Base-by-base conservation (phyloP, 495 filamentous ascomycete genomes). In the Penicillium cinerascens region DNA sequence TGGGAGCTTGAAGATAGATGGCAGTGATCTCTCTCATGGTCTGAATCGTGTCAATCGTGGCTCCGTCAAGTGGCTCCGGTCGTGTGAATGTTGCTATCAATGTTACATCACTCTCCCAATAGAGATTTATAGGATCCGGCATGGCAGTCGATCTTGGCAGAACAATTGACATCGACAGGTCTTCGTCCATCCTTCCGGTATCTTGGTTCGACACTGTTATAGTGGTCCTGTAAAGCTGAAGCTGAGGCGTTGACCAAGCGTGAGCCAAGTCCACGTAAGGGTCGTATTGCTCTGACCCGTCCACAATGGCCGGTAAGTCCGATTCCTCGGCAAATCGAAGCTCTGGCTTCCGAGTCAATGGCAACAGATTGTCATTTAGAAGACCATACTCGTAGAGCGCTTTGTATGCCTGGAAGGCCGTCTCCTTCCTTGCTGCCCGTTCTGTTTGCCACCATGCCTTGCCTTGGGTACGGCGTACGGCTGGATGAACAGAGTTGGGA, bases 321-420 rank as follows among this genome's bases (percentile, higher is more conserved):
- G 2, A 21, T 10, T 54, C 29, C 7, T 64, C 51, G 3, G 49
- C 44, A 13, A 48, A 39, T 2, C 42, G 44, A 4, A 66, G 51
- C 23, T 67, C 66, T 5, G 58, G 50, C 25, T 63, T 68, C 10
- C 60, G 49, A 1, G 59, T 66, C 44, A 70, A 27, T 1, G 93
- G 92, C 48, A 96, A 72, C 1, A 97, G 74, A 55, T 95, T 82
- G 38, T 95, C 80, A 44, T 91, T 90, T 18, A 97, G 68, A 20
- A 95, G 71, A 0, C 86, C 85, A 37, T 80, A 84, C 29, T 81
- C 51, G 60, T 91, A 83, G 0, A 98, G 76, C 2, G 76, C 77
- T 22, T 78, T 68, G 61, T 92, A 96, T 11, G 91, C 88, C 59
- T 89, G 79, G 47, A 96, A 93, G 0, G 91, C 88, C 2, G 89